Percentiles rank a stretch among this genome's conserved stretches.
These are phyloP conservation scores for Phytophthora megakarya DNA, from an alignment of 352 stramenopile species.

Conservation along the genomic window DNA sequence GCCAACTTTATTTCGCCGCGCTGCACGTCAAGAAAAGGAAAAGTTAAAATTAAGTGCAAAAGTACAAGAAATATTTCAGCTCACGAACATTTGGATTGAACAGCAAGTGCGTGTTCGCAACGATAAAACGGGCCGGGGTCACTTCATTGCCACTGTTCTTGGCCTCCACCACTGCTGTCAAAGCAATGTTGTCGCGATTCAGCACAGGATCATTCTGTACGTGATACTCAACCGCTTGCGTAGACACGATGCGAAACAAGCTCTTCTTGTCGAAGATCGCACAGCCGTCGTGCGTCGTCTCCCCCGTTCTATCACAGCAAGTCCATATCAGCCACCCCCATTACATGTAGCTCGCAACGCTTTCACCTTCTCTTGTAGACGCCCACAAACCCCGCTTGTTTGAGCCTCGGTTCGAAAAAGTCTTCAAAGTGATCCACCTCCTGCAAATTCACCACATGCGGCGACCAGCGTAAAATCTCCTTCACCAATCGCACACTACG, in stretches of 20 bases:
- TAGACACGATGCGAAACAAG: constrained; percentile 50
- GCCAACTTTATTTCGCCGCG: constrained; percentile 71
- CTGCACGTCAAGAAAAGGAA: constrained; percentile 32
- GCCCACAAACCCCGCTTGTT: constrained; percentile 53
- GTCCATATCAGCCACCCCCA: not conserved
- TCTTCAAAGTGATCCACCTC: constrained; percentile 77
- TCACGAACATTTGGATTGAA: constrained; percentile 68
- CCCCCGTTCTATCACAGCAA: constrained; percentile 49
- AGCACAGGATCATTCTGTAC: constrained; percentile 49
- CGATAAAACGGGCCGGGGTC: constrained; percentile 41
- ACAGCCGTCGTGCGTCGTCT: constrained; percentile 65
- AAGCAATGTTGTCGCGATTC: constrained; percentile 64
- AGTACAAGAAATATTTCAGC: not conserved
- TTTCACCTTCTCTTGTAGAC: constrained; percentile 64
- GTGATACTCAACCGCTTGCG: constrained; percentile 52
- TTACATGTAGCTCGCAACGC: not conserved
- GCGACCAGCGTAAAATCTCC: constrained; percentile 55
- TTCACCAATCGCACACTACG: constrained; percentile 48
- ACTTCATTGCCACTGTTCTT: constrained; percentile 13
- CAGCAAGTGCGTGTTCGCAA: constrained; percentile 73
- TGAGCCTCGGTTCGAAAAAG: constrained; percentile 69
- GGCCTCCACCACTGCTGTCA: constrained; percentile 51
- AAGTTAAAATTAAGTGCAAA: not conserved
- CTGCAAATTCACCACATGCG: constrained; percentile 66
- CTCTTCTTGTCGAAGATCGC: constrained; percentile 65